Evolutionary conservation across 129 eudicot species (phyloP), one percentile per base, ranked within the genome.

Genomic region (Apium graveolens): DNA sequence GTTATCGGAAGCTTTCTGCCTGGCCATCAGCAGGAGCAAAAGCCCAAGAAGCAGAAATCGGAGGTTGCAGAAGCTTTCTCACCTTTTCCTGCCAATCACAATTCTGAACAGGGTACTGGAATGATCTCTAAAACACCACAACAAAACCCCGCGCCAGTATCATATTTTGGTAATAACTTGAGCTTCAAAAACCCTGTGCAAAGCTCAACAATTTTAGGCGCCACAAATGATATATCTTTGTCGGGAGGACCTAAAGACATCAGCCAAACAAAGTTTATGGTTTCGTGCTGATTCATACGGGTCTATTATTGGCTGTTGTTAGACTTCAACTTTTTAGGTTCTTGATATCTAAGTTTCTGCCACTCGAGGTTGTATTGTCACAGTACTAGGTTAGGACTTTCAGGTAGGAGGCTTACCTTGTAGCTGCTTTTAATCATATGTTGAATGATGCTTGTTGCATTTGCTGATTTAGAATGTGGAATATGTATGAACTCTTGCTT

Each of bases 1-100:
- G 87, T 88, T 46, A 44, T 88, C 24, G 91, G 87, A 7, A 88
- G 91, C 78, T 88, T 88, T 79, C 77, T 88, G 34, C 76, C 87
- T 1, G 85, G 86, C 44, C 76, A 85, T 35, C 87, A 80, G 63
- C 89, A 68, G 80, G 86, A 88, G 78, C 84, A 80, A 42, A 81
- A 85, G 75, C 87, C 91, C 5, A 85, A 85, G 82, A 85, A 88
- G 83, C 85, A 75, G 62, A 88, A 76, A 74, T 29, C 48, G 18
- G 91, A 88, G 80, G 83, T 74, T 18, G 38, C 82, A 24, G 57
- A 68, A 37, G 35, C 83, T 14, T 81, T 80, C 31, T 46, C 83
- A 27, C 78, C 85, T 21, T 32, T 76, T 18, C 73, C 81, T 39
- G 80, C 80, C 35, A 66, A 77, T 71, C 83, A 80, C 5, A 27